A percentile compares a stretch with the other conserved stretches of the same genome.
Conservation (phyloP, 2,329 filamentous ascomycete genomes). For the Sphaerulina vaccinii region DNA sequence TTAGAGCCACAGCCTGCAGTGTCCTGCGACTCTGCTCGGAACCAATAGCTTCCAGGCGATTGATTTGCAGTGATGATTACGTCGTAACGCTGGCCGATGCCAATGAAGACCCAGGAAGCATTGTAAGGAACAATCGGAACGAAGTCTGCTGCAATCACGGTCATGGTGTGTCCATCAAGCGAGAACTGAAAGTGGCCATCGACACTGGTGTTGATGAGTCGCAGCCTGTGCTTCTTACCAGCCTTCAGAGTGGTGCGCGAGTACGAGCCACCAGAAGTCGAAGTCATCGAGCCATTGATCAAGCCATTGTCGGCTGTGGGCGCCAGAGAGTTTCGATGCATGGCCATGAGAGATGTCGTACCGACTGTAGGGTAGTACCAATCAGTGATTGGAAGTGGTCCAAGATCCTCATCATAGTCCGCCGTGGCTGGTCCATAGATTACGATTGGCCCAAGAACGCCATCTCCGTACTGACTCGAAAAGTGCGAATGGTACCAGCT, state of each 20-base stretch:
- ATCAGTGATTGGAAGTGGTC: conserved; percentile 59
- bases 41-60: conserved; percentile 38
- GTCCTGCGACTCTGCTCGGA: conserved; percentile 36
- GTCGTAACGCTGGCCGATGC: conserved; percentile 44
- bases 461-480: conserved; percentile 55
- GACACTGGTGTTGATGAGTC: conserved; percentile 48
- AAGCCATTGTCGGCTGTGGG: conserved; percentile 53
- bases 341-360: conserved; percentile 31
- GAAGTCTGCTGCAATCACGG: conserved; percentile 40
- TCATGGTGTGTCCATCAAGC: conserved; percentile 38
- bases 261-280: conserved; percentile 35
- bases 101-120: conserved; percentile 35
- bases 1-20: conserved; percentile 36
- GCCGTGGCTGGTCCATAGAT: conserved; percentile 60
- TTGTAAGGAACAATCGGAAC: conserved; percentile 38
- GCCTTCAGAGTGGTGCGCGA: conserved; percentile 35
- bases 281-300: conserved; percentile 42
- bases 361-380: conserved; percentile 48
- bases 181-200: conserved; percentile 46
- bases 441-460: conserved; percentile 60
- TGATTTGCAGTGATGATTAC: conserved; percentile 43
- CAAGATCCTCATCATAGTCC: conserved; percentile 64
- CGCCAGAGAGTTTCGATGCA: conserved; percentile 36
- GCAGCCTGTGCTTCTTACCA: conserved; percentile 45
- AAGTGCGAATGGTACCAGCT: conserved; percentile 56